Conservation (phyloP, 2,329 filamentous ascomycete genomes). For the Tolypocladium album region DNA sequence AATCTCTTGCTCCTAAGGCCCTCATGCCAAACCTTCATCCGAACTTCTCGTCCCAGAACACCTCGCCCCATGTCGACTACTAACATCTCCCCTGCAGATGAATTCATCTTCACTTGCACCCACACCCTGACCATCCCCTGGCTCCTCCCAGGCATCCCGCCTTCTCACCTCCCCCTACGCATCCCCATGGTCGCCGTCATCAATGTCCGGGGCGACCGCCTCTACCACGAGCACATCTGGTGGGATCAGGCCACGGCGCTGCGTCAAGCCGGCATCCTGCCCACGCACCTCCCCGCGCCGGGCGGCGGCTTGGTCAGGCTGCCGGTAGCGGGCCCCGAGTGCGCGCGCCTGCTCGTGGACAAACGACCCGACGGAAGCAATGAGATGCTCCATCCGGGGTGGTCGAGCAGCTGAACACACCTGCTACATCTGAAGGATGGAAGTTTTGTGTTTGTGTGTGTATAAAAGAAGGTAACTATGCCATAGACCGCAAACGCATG, state of each 20-base stretch:
- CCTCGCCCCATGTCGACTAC: neutral
- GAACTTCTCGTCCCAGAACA: no score
- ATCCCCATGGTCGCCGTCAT: conserved; percentile 53
- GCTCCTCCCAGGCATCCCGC: conserved; percentile 37
- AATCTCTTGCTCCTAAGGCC: no score
- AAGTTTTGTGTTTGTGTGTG: neutral
- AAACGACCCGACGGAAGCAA: conserved; percentile 6
- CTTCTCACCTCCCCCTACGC: conserved; percentile 37
- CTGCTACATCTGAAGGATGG: no score
- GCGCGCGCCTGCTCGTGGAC: conserved; percentile 4
- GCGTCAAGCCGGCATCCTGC: conserved; percentile 41
- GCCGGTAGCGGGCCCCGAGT: conserved; percentile 5
- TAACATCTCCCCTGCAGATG: conserved; percentile 29
- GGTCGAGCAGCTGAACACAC: conserved; percentile 7
- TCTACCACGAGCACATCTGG: conserved; percentile 55
- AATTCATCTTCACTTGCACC: conserved; percentile 54
- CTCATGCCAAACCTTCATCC: no score
- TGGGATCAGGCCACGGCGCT: conserved; percentile 57
- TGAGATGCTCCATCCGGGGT: conserved; percentile 19
- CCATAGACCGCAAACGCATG: neutral
- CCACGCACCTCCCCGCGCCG: conserved; percentile 34
- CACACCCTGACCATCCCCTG: conserved; percentile 24
- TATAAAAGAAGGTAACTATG: neutral
- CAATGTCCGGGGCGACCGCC: conserved; percentile 47
- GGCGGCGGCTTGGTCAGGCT: conserved; percentile 8